Evolutionary conservation across 2,329 filamentous ascomycete genomes (phyloP), one percentile per base, ranked within the genome.

Genomic region (Aspergillus pseudoterreus): DNA sequence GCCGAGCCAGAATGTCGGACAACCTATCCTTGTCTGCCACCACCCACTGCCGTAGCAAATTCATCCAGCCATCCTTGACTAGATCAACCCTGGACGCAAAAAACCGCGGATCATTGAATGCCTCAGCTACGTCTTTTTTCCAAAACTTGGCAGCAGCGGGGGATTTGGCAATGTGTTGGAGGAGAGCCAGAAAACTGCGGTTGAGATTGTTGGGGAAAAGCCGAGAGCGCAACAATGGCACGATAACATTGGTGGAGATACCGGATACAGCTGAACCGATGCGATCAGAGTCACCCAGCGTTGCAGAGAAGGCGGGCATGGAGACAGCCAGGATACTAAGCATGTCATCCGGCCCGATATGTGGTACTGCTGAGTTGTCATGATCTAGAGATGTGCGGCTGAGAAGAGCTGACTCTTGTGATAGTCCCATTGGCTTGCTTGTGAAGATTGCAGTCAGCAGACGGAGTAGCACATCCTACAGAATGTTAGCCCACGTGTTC

Each of bases 401-500:
- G 64, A 60, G 60, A 62, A 76, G 61, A 57, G 64, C 57, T 14
- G 74, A 64, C 36, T 89, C 80, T 53, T 83, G 86, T 0, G 84
- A 73, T 58, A 90, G 87, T 2, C 84, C 85, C 59, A 90, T 79
- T 1, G 92, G 90, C 38, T 90, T 84, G 8, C 90, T 95, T 0
- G 94, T 96, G 67, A 97, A 96, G 2, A 95, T 87, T n/a, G 92
- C 94, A 3, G 92, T 89, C 12, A 99, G 79, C 1, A 99, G 81
- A 14, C 92, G 82, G 11, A 94, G 78, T 66, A 97, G 95, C 1
- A 96, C 80, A 63, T 99, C 94, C 88, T 95, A 57, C 36, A 42
- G 33, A 33, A 14, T 22, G 54, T 71, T 50, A 70, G 58, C 51
- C 56, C 47, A 50, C 14, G 10, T 10, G 33, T 9, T 6, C 44